phyloP scores from a whole-genome alignment of 2,329 filamentous ascomycete genomes.

The Emergomyces africanus region DNA sequence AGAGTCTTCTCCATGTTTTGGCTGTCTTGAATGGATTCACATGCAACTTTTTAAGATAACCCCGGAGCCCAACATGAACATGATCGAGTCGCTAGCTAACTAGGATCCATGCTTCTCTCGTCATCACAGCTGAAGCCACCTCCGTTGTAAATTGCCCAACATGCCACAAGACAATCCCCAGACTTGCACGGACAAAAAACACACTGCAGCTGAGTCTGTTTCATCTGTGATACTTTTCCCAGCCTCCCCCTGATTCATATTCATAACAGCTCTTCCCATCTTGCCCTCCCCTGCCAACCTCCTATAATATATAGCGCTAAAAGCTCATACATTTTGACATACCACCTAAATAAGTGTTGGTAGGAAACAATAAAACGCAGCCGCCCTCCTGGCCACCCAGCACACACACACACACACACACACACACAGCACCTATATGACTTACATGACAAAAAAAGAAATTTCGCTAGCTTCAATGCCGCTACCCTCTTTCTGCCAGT shows the following conservation, averaged over 20 bases:
- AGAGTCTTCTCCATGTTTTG: neutral
- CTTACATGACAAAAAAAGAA: too few relatives aligned
- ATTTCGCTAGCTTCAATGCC: too few relatives aligned
- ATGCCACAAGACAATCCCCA: neutral
- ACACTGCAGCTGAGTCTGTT: neutral
- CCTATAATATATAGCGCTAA: neutral
- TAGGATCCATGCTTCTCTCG: neutral
- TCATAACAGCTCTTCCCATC: neutral
- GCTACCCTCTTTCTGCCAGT: neutral
- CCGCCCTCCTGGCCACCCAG: neutral
- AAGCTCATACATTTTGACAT: neutral
- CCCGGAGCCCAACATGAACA: neutral
- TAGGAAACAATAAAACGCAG: neutral
- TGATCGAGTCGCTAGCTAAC: neutral
- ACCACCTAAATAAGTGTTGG: neutral
- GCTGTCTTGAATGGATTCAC: neutral
- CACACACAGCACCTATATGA: neutral
- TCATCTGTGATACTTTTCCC: neutral
- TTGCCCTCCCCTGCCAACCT: neutral
- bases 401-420: neutral
- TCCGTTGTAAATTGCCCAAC: neutral
- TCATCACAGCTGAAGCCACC: neutral
- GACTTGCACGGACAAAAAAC: neutral
- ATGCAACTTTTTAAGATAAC: neutral
- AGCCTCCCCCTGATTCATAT: neutral